phyloP scores from a whole-genome alignment of 192 early-diverging fungal genomes.

The Diversispora epigaea region DNA sequence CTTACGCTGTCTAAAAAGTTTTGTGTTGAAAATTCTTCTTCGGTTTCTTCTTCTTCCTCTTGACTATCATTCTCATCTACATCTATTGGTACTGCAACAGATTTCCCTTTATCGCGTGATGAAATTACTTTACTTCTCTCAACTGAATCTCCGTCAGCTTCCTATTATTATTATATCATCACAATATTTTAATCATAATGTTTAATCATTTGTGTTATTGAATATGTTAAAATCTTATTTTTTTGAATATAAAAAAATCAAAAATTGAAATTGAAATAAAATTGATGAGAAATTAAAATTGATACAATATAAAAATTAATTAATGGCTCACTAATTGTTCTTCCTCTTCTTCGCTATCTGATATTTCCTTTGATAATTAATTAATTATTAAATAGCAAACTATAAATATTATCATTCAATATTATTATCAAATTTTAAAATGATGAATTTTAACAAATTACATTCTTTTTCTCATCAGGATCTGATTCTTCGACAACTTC shows the following conservation, averaged over 20 bases:
- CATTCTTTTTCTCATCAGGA: no score
- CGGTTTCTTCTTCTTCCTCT: background rate
- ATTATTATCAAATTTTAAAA: background rate
- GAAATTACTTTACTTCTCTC: background rate
- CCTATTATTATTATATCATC: no score
- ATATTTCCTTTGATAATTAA: conserved; percentile 6
- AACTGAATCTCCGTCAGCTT: background rate
- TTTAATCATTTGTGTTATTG: background rate
- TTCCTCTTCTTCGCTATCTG: conserved; percentile 26
- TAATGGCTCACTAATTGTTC: conserved; percentile 3
- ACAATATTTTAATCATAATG: no score
- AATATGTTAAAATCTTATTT: background rate
- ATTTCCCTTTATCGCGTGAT: conserved; percentile 26
- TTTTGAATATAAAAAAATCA: background rate
- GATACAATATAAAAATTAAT: background rate
- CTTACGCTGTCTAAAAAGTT: background rate
- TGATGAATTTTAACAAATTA: no score
- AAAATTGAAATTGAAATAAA: background rate
- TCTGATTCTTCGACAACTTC: no score
- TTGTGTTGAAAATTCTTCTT: background rate
- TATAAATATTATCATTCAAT: background rate
- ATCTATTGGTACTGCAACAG: conserved; percentile 21
- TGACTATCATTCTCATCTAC: background rate
- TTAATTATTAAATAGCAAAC: background rate
- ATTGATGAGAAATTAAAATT: background rate